Conservation (phyloP, 208 protist genomes). For the Leishmania braziliensis region DNA sequence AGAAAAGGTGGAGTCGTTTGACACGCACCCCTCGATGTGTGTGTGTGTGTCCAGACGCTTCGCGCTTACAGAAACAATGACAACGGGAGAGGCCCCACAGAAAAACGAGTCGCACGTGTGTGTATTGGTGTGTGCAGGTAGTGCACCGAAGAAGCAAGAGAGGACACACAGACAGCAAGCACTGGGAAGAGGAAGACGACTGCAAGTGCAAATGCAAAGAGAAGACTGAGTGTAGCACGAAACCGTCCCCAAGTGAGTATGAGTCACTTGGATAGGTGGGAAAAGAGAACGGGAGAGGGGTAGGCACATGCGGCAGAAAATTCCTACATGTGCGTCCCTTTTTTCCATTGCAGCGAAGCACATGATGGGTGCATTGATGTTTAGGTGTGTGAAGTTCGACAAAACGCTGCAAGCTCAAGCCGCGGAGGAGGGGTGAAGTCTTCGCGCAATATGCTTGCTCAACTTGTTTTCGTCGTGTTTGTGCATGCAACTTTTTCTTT, state of each 20-base stretch:
- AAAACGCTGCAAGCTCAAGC: background rate
- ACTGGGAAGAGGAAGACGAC: background rate
- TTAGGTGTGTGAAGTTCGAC: constrained; percentile 5
- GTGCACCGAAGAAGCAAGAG: background rate
- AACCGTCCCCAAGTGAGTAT: background rate
- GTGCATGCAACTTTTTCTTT: background rate
- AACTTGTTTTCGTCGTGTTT: background rate
- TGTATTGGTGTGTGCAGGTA: background rate
- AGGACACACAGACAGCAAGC: background rate
- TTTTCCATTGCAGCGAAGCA: background rate
- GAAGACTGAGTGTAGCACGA: too few species aligned
- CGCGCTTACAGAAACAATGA: background rate
- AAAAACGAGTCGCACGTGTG: background rate
- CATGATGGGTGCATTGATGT: background rate
- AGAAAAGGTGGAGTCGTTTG: background rate
- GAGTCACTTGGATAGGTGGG: background rate
- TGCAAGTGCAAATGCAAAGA: background rate
- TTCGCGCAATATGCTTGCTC: background rate
- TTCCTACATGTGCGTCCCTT: too few species aligned
- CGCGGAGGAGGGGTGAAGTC: background rate
- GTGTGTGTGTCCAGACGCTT: background rate
- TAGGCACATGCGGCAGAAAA: background rate
- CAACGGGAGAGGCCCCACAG: background rate
- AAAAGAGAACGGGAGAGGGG: background rate
- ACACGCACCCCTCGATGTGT: background rate